Base-by-base conservation (phyloP, 2,329 filamentous ascomycete genomes). In the Uncinocarpus reesii region DNA sequence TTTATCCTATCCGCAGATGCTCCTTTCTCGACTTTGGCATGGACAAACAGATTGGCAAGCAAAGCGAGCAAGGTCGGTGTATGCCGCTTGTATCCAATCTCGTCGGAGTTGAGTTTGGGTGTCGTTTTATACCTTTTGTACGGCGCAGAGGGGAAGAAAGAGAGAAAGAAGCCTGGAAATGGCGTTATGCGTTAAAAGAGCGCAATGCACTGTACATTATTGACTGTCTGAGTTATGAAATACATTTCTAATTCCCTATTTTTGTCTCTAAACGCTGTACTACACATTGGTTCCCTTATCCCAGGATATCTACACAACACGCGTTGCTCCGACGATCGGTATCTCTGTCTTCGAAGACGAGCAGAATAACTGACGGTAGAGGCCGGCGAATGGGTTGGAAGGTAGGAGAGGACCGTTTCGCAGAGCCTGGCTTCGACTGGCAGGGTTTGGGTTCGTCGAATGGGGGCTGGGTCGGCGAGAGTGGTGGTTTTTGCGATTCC, bases 201-300 rank as follows among this genome's bases (percentile, higher is more conserved):
- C 34, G 28, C 29, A 32, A 40, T 26, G 44, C 40, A 40, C 44
- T 41, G 37, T 47, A 47, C 13, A 41, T 16, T 47, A 41, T 44
- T n/a, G 23, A 13, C 24, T 44, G 36, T 23, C 2, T 11, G 15
- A 16, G 20, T 40, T 18, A 38, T 28, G 43, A 37, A 35, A 37
- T 46, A 38, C 18, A 37, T 37, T 37, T 37, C 35, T 21, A 16
- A 37, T 37, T 37, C 15, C 15, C 35, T 5, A 37, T 10, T 16
- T 15, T 37, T n/a, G n/a, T n/a, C n/a, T n/a, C n/a, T n/a, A n/a
- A n/a, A n/a, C n/a, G n/a, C n/a, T n/a, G n/a, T n/a, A n/a, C n/a
- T n/a, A n/a, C n/a, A n/a, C n/a, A n/a, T n/a, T 18, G 18, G 36
- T 18, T 8, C 16, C 13, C 36, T 38, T 7, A 20, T 38, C 6